Evolutionary conservation across 352 stramenopile species (phyloP), one percentile per base, ranked within the genome.

Genomic region (Globisporangium irregulare): DNA sequence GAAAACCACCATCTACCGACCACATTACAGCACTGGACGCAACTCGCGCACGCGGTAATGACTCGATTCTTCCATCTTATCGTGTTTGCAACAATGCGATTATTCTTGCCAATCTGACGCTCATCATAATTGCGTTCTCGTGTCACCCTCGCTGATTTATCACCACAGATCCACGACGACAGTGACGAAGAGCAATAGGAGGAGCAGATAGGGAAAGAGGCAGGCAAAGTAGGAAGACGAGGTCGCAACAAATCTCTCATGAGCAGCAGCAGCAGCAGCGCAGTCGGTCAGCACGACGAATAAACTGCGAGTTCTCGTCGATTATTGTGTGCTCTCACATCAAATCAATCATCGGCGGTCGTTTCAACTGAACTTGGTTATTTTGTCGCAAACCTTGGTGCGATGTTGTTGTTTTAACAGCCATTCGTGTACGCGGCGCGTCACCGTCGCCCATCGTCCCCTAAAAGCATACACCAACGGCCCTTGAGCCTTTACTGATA

Each of bases 11-110:
- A 88, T 58, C 68, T 92, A 0, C 77, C 80, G 0, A 61, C 77
- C 14, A 80, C 86, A 22, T 55, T 92, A 55, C 64, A 77, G 58
- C 80, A 90, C 41, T 92, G 84, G 84, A 71, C 60, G 20, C 75
- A 80, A 57, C 60, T 92, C 22, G 74, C 84, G 15, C 71, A 79
- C n/a, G 84, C 81, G 72, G 84, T 92, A 79, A 50, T 51, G 43
- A 22, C 18, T 18, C 36, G n/a, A 2, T 6, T 50, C 14, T 50
- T 15, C 6, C 4, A 7, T 14, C 38, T 2, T 4, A 14, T 22
- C 3, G 15, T 29, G 14, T 57, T 58, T 58, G 6, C 32, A 38
- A 32, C 22, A 8, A 9, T n/a, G 8, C 67, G 82, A 43, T 43
- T 85, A 43, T 4, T 4, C 46, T 29, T 20, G 22, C 50, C 8